Conservation (phyloP, 768 basidiomycete genomes). For the Cystofilobasidium macerans region DNA sequence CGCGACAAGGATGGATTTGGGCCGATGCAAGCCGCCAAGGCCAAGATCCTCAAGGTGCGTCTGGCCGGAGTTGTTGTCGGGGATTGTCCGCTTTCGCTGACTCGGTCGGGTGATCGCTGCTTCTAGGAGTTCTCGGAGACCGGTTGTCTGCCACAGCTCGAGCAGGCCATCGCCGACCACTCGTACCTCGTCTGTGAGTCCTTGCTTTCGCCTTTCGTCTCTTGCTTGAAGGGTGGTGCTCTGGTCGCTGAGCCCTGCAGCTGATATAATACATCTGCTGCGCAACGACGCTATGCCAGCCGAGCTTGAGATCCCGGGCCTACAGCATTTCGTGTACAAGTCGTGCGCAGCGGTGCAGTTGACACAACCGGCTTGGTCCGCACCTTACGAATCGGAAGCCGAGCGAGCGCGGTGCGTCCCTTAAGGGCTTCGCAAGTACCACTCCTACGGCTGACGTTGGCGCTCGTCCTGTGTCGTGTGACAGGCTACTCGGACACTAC, state of each 20-base stretch:
- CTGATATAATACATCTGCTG: no score
- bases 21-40: slow-evolving; percentile 64
- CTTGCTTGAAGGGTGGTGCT: no score
- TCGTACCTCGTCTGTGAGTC: slow-evolving; percentile 29
- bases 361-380: slow-evolving; percentile 73
- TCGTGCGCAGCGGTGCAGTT: slow-evolving; percentile 79
- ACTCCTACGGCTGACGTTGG: background rate
- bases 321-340: slow-evolving; percentile 93
- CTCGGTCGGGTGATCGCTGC: background rate
- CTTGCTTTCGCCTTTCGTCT: background rate
- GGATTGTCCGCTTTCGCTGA: background rate
- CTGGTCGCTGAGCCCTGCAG: no score
- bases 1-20: slow-evolving; percentile 70
- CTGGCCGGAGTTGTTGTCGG: background rate
- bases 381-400: slow-evolving; percentile 59
- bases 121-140: background rate
- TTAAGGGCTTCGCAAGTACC: background rate
- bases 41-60: slow-evolving; percentile 51
- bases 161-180: slow-evolving; percentile 43
- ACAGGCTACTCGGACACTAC: slow-evolving; percentile 72
- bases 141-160: background rate
- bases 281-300: slow-evolving; percentile 40
- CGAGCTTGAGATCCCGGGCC: slow-evolving; percentile 72
- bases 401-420: slow-evolving; percentile 47
- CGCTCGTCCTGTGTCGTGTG: slow-evolving; percentile 17